Evolutionary conservation across 805 yeast species (phyloP).

Genomic region (Trichomonascus vanleenenianus): DNA sequence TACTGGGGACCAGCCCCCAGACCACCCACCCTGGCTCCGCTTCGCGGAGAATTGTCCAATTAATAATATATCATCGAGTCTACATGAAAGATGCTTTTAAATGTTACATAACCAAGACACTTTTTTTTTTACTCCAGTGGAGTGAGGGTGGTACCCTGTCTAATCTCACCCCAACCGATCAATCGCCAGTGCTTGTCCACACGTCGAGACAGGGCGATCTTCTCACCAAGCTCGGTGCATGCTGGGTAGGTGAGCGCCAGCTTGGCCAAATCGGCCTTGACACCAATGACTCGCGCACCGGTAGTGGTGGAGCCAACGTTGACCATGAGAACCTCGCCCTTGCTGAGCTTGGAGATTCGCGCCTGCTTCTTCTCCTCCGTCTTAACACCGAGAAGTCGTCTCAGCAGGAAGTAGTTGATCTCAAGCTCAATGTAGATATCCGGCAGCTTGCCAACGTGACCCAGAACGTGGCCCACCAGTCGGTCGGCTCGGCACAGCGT

Average conservation of each 20-base stretch:
- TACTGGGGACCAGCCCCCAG: no score
- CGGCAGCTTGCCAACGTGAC: constrained; percentile 94
- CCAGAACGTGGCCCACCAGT: constrained; percentile 97
- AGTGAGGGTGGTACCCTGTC: constrained; percentile 55
- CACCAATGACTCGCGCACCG: constrained; percentile 97
- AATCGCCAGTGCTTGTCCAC: constrained; percentile 99
- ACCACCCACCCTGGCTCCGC: no score
- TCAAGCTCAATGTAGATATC: constrained; percentile 95
- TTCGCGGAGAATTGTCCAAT: no score
- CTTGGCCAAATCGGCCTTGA: constrained; percentile 99
- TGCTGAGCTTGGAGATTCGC: constrained; percentile 88
- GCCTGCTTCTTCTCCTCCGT: constrained; percentile 97
- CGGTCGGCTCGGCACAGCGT: constrained; percentile 99
- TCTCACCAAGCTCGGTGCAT: constrained; percentile 96
- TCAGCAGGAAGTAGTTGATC: constrained; percentile 90
- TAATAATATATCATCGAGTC: no score
- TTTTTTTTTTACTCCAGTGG: constrained; percentile 9
- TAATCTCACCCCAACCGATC: constrained; percentile 99
- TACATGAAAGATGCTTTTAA: neutral
- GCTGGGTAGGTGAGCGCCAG: constrained; percentile 95
- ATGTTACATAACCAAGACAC: neutral
- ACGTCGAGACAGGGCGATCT: constrained; percentile 97
- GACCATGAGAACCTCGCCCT: constrained; percentile 96
- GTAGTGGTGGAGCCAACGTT: constrained; percentile 99
- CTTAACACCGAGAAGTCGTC: constrained; percentile 97